A percentile compares a stretch with the other conserved stretches of the same genome.
Evolutionary conservation across 2,329 filamentous ascomycete species (phyloP).

Genomic region (Clonostachys rhizophaga): DNA sequence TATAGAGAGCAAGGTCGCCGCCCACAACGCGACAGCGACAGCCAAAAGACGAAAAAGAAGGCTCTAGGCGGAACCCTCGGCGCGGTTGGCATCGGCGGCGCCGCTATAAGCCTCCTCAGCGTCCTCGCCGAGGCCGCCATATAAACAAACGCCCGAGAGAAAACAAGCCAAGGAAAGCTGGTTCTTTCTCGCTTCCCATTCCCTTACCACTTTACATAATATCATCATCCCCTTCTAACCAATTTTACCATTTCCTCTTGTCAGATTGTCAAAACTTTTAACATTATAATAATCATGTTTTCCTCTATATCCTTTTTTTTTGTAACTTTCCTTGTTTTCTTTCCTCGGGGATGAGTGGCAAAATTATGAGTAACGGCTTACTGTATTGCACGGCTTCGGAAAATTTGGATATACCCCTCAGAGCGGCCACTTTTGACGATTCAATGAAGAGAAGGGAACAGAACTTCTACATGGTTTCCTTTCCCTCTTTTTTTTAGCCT

Average conservation of each 20-base stretch:
- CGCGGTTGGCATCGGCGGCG: slow-evolving; percentile 55
- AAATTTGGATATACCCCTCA: too few relatives aligned
- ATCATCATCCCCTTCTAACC: background rate
- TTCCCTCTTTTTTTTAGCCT: background rate
- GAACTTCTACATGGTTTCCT: too few relatives aligned
- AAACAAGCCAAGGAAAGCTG: too few relatives aligned
- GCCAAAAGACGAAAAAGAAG: slow-evolving; percentile 33
- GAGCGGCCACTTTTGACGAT: too few relatives aligned
- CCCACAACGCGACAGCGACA: slow-evolving; percentile 14
- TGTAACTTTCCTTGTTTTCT: background rate
- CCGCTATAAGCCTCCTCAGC: slow-evolving; percentile 52
- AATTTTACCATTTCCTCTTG: background rate
- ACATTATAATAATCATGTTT: background rate
- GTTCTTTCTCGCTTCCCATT: background rate
- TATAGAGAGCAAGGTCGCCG: slow-evolving; percentile 7
- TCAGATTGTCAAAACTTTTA: background rate
- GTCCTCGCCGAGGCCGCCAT: slow-evolving; percentile 53
- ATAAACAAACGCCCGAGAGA: background rate
- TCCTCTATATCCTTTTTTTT: background rate
- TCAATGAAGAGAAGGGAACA: too few relatives aligned
- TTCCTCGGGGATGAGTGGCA: background rate
- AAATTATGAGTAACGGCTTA: too few relatives aligned
- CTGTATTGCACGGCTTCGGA: too few relatives aligned
- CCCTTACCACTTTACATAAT: background rate
- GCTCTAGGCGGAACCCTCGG: slow-evolving; percentile 49